Base-by-base conservation (phyloP, 1,284 basidiomycete genomes). In the Papiliotrema nemorosa region DNA sequence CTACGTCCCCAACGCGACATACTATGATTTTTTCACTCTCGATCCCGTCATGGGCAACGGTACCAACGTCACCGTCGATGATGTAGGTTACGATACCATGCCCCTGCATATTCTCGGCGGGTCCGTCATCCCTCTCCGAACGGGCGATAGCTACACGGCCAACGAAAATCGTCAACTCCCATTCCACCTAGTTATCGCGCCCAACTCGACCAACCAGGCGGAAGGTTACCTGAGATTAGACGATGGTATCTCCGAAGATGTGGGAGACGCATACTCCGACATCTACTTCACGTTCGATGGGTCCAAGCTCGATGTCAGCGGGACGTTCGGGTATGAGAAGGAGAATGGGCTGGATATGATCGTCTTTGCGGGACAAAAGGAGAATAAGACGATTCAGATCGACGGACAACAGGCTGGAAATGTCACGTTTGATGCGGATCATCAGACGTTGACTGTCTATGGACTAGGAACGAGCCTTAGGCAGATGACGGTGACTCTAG, bases 11-110 rank as follows among this genome's bases (percentile, higher is more conserved):
- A 81, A 80, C 18, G 71, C 69, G 18, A 79, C 80, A 1, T 73
- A 78, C 52, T 88, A 85, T 49, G 86, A 88, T 70, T 87, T 84
- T 80, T 87, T 84, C 70, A 85, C 82, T 0, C 83, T 85, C 60
- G 76, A 79, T 31, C 77, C 78, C 1, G 39, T 78, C 81, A 33
- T 72, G 78, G 55, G 72, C 68, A 18, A 65, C 72, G 52, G 57
- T n/a, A 9, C 6, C 43, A 64, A 10, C 12, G 24, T 55, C 18
- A 54, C 49, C n/a, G 44, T 57, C 31, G 39, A 48, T 12, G 36
- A 60, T 22, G 56, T 87, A 2, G 78, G 81, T 2, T 63, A 85
- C 64, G 81, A 80, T 3, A 64, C 79, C 16, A 86, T 87, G 66
- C 82, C 82, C 44, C 80, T 86, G 13, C 84, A 86, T 64, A 72